These are phyloP conservation scores for Candida pseudofarinosa DNA, from an alignment of 805 yeast genomes.

Conservation along the genomic window DNA sequence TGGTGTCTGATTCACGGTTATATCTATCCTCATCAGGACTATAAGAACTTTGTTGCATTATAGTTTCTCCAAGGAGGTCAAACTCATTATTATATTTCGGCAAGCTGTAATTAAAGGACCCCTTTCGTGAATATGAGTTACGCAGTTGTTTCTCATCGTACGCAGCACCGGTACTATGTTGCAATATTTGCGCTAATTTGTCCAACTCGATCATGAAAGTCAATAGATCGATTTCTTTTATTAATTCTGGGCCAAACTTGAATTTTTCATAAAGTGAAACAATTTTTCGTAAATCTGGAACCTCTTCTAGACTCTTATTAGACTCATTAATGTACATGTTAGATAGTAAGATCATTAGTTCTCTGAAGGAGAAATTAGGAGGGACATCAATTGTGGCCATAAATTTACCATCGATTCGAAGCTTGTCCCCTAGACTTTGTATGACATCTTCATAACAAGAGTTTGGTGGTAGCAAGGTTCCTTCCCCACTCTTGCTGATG, in stretches of 20 bases:
- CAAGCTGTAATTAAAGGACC: neutral
- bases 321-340: conserved; percentile 9
- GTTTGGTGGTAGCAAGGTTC: conserved; percentile 22
- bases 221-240: conserved; percentile 20
- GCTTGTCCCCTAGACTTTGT: conserved; percentile 55
- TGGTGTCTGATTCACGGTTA: neutral
- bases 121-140: neutral
- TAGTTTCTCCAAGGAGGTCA: neutral
- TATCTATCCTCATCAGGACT: neutral
- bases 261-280: conserved; percentile 60
- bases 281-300: conserved; percentile 14
- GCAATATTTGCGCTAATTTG: conserved; percentile 17
- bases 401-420: conserved; percentile 45
- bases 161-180: neutral
- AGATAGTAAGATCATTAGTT: conserved; percentile 34
- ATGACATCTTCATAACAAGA: conserved; percentile 50
- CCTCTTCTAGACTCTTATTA: conserved; percentile 1
- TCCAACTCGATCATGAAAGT: conserved; percentile 15
- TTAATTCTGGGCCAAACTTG: conserved; percentile 17
- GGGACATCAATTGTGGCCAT: conserved; percentile 36
- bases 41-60: neutral
- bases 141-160: neutral
- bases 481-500: conserved; percentile 10
- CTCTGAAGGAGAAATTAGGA: conserved; percentile 37
- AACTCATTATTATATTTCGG: neutral